Evolutionary conservation across 257 asterid genomes (phyloP).

Genomic region (Solanum sitiens): DNA sequence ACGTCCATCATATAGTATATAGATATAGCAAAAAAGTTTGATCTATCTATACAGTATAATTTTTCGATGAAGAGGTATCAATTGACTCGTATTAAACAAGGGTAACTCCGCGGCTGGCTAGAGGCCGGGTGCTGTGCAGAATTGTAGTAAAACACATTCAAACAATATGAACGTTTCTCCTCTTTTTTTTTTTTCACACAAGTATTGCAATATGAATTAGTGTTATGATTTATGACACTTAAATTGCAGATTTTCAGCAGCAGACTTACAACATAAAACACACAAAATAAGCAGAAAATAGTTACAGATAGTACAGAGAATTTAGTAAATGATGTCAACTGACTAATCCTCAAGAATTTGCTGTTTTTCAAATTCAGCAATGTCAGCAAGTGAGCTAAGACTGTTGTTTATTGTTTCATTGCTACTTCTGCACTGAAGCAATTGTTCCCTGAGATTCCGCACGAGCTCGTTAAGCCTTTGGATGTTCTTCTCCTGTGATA

Average conservation of each 20-base stretch:
- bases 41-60: not conserved
- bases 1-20: no score
- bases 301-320: not conserved
- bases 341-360: slow-evolving; percentile 55
- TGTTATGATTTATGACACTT: not conserved
- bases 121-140: not conserved
- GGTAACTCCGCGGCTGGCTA: not conserved
- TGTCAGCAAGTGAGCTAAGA: slow-evolving; percentile 29
- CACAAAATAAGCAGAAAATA: not conserved
- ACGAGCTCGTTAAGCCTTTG: slow-evolving; percentile 64
- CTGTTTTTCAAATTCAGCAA: slow-evolving; percentile 45
- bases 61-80: not conserved
- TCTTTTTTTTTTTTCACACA: not conserved
- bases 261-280: not conserved
- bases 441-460: slow-evolving; percentile 56
- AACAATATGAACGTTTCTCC: not conserved
- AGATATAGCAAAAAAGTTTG: not conserved
- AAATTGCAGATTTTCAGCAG: not conserved
- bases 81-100: not conserved
- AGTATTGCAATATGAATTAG: not conserved
- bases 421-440: slow-evolving; percentile 48
- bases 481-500: slow-evolving; percentile 84
- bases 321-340: not conserved
- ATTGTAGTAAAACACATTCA: not conserved
- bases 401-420: slow-evolving; percentile 36